phyloP scores from a whole-genome alignment of 768 basidiomycete genomes.

The Suillus discolor region DNA sequence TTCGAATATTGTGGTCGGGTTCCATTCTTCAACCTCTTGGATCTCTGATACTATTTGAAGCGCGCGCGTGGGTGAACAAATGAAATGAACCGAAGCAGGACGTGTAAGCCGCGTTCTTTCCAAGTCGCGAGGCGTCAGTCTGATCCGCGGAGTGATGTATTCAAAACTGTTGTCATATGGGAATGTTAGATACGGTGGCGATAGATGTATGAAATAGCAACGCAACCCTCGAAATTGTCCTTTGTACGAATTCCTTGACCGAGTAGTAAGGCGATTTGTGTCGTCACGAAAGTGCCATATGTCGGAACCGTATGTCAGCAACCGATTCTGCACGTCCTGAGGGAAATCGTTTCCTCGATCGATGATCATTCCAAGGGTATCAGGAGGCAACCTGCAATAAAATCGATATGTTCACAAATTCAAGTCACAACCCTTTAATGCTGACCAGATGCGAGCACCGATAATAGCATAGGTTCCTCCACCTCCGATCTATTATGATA shows the following conservation, averaged over 20 bases:
- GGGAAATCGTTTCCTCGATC: constrained; percentile 84
- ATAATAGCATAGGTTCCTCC: constrained; percentile 84
- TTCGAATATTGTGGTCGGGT: constrained; percentile 74
- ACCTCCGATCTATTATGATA: constrained; percentile 72
- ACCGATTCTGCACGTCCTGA: constrained; percentile 48
- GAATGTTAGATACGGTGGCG: not conserved
- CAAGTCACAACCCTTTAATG: not conserved
- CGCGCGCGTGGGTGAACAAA: constrained; percentile 81
- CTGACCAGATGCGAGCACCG: constrained; percentile 81
- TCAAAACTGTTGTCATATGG: constrained; percentile 55
- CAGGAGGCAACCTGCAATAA: constrained; percentile 59
- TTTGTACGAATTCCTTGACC: constrained; percentile 71
- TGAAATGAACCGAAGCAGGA: constrained; percentile 71
- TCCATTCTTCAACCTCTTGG: constrained; percentile 54
- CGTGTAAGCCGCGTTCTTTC: constrained; percentile 49
- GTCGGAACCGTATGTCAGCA: constrained; percentile 64
- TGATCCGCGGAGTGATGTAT: constrained; percentile 73
- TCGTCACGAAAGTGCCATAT: constrained; percentile 82
- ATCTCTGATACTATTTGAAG: constrained; percentile 67
- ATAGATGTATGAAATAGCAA: constrained; percentile 29
- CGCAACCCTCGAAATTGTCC: constrained; percentile 77
- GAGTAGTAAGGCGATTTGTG: constrained; percentile 57
- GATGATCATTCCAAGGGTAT: constrained; percentile 77
- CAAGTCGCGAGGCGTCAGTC: constrained; percentile 73
- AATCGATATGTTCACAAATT: not conserved